Conservation (phyloP, 306 rosid genomes). For the Elaeagnus macrophylla region DNA sequence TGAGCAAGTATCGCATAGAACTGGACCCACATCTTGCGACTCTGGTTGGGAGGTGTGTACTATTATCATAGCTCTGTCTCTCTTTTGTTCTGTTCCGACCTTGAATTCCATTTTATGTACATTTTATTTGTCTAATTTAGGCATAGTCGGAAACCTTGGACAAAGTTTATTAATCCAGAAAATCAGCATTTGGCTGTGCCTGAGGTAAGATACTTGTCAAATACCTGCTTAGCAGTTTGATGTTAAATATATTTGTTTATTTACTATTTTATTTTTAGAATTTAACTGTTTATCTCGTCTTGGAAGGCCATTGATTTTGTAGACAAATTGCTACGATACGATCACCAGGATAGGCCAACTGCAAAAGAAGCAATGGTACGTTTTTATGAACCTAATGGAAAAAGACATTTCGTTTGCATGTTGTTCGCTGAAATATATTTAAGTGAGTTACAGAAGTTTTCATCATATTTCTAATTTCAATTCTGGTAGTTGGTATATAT, state of each 20-base stretch:
- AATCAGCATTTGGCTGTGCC: slow-evolving; percentile 83
- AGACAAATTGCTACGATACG: slow-evolving; percentile 72
- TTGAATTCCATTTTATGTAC: neutral
- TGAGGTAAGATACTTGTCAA: slow-evolving; percentile 40
- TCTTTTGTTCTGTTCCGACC: neutral
- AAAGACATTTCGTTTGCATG: neutral
- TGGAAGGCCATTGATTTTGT: slow-evolving; percentile 76
- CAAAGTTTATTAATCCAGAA: slow-evolving; percentile 64
- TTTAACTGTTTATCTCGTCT: neutral
- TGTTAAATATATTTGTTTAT: neutral
- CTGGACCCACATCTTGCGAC: slow-evolving; percentile 77
- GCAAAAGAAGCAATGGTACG: slow-evolving; percentile 95
- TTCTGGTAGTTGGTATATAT: too few relatives aligned
- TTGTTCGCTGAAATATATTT: neutral
- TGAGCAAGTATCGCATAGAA: slow-evolving; percentile 71
- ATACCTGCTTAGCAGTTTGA: slow-evolving; percentile 1
- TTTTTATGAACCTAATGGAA: neutral
- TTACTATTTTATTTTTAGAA: slow-evolving; percentile 7
- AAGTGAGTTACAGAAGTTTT: too few relatives aligned
- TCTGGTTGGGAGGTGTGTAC: slow-evolving; percentile 71
- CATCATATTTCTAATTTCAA: too few relatives aligned
- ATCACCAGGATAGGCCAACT: slow-evolving; percentile 92
- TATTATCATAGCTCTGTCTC: neutral
- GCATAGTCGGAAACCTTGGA: slow-evolving; percentile 88
- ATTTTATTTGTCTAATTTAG: slow-evolving; percentile 23